These are phyloP conservation scores for Catharanthus roseus DNA, from an alignment of 257 asterid genomes.

Conservation along the genomic window DNA sequence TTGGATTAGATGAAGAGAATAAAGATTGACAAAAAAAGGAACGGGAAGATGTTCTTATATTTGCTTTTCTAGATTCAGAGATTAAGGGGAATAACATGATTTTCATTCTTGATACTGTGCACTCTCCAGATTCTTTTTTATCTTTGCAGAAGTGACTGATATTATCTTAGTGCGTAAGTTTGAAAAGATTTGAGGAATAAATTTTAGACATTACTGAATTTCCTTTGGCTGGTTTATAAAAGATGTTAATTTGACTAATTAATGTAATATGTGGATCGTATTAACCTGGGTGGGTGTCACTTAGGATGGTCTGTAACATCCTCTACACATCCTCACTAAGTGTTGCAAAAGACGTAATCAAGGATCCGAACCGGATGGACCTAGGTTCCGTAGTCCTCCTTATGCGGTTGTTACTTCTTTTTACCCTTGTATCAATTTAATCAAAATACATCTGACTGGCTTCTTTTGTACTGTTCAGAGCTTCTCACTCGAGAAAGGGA, in stretches of 20 bases:
- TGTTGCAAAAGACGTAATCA: too few relatives aligned
- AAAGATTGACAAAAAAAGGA: background rate
- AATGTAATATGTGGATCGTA: background rate
- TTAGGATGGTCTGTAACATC: too few relatives aligned
- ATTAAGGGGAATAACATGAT: background rate
- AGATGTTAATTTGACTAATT: background rate
- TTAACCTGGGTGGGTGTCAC: too few relatives aligned
- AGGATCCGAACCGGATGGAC: too few relatives aligned
- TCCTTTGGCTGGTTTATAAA: background rate
- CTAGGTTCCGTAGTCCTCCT: background rate
- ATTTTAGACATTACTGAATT: background rate
- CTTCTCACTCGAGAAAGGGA: conserved; percentile 22
- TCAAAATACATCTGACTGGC: background rate
- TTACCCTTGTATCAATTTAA: background rate
- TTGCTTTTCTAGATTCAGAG: background rate
- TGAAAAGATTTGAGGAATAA: background rate
- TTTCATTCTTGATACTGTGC: background rate
- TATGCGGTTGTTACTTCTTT: background rate
- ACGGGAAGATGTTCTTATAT: background rate
- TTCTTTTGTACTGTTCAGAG: background rate
- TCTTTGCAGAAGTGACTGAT: background rate
- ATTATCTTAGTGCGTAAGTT: background rate
- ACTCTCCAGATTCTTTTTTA: background rate
- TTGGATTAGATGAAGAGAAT: background rate
- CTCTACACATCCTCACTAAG: too few relatives aligned